Evolutionary conservation across 352 stramenopile genomes (phyloP).

Genomic region (Pythium aphanidermatum): DNA sequence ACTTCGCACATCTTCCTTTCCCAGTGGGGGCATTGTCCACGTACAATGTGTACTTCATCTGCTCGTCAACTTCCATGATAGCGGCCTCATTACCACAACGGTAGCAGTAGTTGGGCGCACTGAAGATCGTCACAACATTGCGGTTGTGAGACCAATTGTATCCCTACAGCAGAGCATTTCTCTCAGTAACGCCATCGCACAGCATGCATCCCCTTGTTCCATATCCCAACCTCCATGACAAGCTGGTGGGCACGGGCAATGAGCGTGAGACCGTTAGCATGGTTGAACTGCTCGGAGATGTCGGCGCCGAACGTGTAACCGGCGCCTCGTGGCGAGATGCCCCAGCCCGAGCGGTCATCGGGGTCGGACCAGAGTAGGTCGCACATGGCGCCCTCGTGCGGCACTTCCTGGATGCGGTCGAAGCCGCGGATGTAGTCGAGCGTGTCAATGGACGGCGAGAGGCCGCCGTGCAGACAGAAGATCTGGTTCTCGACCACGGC

Average conservation of each 20-base stretch:
- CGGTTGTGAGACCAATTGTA: conserved; percentile 96
- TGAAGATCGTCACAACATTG: conserved; percentile 99
- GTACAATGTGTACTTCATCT: conserved; percentile 95
- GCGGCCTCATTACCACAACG: conserved; percentile 97
- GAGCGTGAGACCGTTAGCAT: conserved; percentile 91
- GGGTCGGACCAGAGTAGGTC: conserved; percentile 98
- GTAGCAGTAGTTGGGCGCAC: conserved; percentile 99
- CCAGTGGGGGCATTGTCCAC: conserved; percentile 11
- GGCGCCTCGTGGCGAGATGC: conserved; percentile 90
- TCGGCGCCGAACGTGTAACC: conserved; percentile 93
- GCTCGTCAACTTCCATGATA: conserved; percentile 96
- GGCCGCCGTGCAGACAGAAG: conserved; percentile 84
- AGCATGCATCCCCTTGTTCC: background rate
- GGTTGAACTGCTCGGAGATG: conserved; percentile 91
- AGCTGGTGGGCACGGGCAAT: conserved; percentile 93
- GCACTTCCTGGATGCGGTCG: conserved; percentile 93
- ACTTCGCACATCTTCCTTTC: conserved; percentile 8
- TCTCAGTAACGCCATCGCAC: background rate
- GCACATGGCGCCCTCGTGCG: conserved; percentile 97
- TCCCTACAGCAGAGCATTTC: conserved; percentile 22
- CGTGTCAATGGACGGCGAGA: conserved; percentile 86
- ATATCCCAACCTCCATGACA: conserved; percentile 87
- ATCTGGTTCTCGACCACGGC: conserved; percentile 93
- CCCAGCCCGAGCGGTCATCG: conserved; percentile 92
- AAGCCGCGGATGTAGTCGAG: conserved; percentile 94